Percentiles rank a stretch among this genome's conserved stretches.
Conservation (phyloP, 2,329 filamentous ascomycete genomes). For the Achaetomium macrosporum region DNA sequence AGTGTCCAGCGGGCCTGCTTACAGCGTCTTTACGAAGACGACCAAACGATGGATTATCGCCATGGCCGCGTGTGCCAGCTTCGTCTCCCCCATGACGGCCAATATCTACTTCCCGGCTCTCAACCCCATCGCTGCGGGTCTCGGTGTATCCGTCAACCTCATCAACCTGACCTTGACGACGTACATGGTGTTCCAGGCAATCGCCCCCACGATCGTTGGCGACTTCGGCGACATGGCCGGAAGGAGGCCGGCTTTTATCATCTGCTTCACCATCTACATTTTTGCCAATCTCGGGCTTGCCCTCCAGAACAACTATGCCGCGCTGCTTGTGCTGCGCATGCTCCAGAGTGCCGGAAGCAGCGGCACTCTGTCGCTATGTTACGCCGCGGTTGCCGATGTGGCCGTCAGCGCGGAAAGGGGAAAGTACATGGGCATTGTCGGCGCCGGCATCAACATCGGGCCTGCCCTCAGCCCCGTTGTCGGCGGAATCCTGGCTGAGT, state of each 20-base stretch:
- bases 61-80: slow-evolving; percentile 48
- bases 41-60: slow-evolving; percentile 48
- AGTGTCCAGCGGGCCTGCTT: slow-evolving; percentile 35
- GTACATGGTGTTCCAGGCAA: slow-evolving; percentile 58
- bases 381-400: slow-evolving; percentile 67
- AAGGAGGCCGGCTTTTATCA: slow-evolving; percentile 55
- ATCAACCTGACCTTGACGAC: slow-evolving; percentile 51
- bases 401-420: slow-evolving; percentile 64
- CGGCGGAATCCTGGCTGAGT: slow-evolving; percentile 58
- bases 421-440: slow-evolving; percentile 64
- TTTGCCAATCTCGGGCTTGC: slow-evolving; percentile 55
- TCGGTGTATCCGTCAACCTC: slow-evolving; percentile 35
- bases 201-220: slow-evolving; percentile 56
- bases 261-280: slow-evolving; percentile 52
- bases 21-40: slow-evolving; percentile 35
- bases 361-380: slow-evolving; percentile 64
- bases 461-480: slow-evolving; percentile 54
- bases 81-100: slow-evolving; percentile 53
- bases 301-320: slow-evolving; percentile 50
- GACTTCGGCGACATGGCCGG: slow-evolving; percentile 57
- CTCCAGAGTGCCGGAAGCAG: slow-evolving; percentile 60
- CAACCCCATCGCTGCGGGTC: slow-evolving; percentile 33
- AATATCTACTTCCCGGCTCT: slow-evolving; percentile 51
- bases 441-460: slow-evolving; percentile 51
- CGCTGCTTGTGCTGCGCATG: slow-evolving; percentile 55